Evolutionary conservation across 208 protist genomes (phyloP), one percentile per base, ranked within the genome.

Genomic region (Leptomonas seymouri): DNA sequence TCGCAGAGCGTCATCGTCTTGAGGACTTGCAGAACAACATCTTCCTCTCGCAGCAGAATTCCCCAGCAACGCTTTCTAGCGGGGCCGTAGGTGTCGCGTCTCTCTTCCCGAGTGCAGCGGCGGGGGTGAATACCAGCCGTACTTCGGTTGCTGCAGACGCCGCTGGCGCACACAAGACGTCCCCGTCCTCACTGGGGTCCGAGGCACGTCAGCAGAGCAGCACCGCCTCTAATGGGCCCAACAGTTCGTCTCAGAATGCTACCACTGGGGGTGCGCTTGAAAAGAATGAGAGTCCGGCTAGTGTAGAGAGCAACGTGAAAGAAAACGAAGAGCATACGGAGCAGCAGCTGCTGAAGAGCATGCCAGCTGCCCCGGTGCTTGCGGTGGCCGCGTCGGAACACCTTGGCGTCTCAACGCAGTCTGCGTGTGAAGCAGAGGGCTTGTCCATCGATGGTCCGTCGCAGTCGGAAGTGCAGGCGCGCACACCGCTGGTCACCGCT

Each of bases 1-100:
- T 84, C 15, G 78, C 78, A 9, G 73, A 75, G 68, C 72, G 78
- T 27, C 73, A 74, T 42, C 67, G 62, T 27, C 15, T 79, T 53
- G 78, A 84, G 49, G 78, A 80, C 39, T 58, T 70, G 67, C 70
- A 76, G 51, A 72, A 63, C 57, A 54, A 54, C 20, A 50, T 45
- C 50, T 41, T 34, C 7, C 41, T 67, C n/a, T 55, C 58, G 11
- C 50, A 41, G 31, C 63, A 63, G 14, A 46, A 57, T 20, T 67
- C 57, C 7, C 48, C 64, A 2, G 27, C 31, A 4, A 23, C 49
- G 30, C 56, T 49, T 27, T 2, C 25, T 3, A 30, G 45, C 18
- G 36, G n/a, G 8, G 30, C 14, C 23, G 57, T 34, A 21, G 41
- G 11, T 15, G 50, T 36, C 6, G n/a, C 7, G 2, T 18, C 53